phyloP scores from a whole-genome alignment of 2,329 filamentous ascomycete genomes.

The Emmonsiellopsis sp. region DNA sequence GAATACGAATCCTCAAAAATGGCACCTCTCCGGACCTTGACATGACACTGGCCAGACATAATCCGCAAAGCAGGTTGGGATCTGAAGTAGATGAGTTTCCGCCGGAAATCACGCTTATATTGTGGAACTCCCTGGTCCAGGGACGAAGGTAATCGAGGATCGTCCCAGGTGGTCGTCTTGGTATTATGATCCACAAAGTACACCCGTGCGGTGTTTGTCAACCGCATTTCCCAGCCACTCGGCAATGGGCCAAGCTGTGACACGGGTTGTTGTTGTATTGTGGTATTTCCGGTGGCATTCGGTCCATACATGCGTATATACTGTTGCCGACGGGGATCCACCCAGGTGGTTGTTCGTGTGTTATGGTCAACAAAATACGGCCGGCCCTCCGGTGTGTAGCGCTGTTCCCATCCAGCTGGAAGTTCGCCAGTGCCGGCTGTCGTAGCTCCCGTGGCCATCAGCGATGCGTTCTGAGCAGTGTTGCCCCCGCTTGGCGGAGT shows the following conservation, averaged over 20 bases:
- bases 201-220: conserved; percentile 93
- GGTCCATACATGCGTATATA: conserved; percentile 98
- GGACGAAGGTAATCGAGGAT: conserved; percentile 87
- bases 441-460: conserved; percentile 93
- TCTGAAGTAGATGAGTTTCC: conserved; percentile 98
- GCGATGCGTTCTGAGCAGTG: conserved; percentile 55
- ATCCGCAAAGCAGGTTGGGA: conserved; percentile 95
- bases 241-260: conserved; percentile 91
- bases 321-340: conserved; percentile 91
- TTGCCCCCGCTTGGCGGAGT: conserved; percentile 38
- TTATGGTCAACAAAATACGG: conserved; percentile 99
- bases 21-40: conserved; percentile 91
- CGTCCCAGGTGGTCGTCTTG: conserved; percentile 98
- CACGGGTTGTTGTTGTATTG: conserved; percentile 93
- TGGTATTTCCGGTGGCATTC: conserved; percentile 65
- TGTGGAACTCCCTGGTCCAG: conserved; percentile 97
- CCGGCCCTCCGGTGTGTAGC: conserved; percentile 88
- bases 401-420: conserved; percentile 91
- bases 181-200: conserved; percentile 99
- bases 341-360: conserved; percentile 95
- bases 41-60: conserved; percentile 90
- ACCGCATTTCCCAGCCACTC: conserved; percentile 98
- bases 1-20: conserved; percentile 99
- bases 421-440: conserved; percentile 91
- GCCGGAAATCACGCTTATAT: conserved; percentile 97